phyloP scores from a whole-genome alignment of 805 yeast genomes.

The Candida sakaeoensis region DNA sequence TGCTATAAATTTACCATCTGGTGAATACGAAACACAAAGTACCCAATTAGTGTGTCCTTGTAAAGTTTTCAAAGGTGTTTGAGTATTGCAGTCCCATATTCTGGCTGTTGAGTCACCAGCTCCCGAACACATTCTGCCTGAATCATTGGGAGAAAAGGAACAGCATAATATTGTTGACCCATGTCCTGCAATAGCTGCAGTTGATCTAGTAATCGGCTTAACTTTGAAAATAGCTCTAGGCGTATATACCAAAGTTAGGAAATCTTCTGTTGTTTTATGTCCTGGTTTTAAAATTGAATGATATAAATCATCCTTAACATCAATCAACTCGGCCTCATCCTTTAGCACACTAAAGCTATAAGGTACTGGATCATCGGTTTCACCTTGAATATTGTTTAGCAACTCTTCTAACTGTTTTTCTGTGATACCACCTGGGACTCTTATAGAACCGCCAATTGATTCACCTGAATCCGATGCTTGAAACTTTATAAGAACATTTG shows the following conservation, averaged over 20 bases:
- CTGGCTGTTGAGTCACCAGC: slow-evolving; percentile 96
- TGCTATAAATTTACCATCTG: slow-evolving; percentile 86
- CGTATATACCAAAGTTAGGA: slow-evolving; percentile 82
- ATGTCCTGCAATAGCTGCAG: slow-evolving; percentile 93
- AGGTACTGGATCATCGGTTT: slow-evolving; percentile 81
- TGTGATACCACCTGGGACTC: slow-evolving; percentile 87
- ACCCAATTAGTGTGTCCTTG: slow-evolving; percentile 93
- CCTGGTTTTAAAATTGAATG: slow-evolving; percentile 82
- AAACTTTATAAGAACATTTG: slow-evolving; percentile 82
- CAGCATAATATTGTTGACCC: slow-evolving; percentile 90
- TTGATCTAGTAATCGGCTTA: slow-evolving; percentile 82
- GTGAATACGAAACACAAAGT: slow-evolving; percentile 84
- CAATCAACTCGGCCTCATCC: slow-evolving; percentile 49
- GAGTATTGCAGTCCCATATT: slow-evolving; percentile 95
- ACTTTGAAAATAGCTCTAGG: slow-evolving; percentile 96
- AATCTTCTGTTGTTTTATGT: slow-evolving; percentile 86
- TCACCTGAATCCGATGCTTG: slow-evolving; percentile 94
- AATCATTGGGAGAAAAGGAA: slow-evolving; percentile 88
- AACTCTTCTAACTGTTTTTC: slow-evolving; percentile 86
- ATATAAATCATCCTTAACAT: slow-evolving; percentile 75
- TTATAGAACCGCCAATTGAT: slow-evolving; percentile 71
- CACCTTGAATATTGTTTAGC: slow-evolving; percentile 71
- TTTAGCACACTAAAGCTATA: slow-evolving; percentile 73
- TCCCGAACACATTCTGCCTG: slow-evolving; percentile 86
- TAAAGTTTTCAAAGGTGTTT: slow-evolving; percentile 79